These are phyloP conservation scores for Elsinoe arachidis DNA, from an alignment of 2,329 filamentous ascomycete genomes.

Conservation along the genomic window DNA sequence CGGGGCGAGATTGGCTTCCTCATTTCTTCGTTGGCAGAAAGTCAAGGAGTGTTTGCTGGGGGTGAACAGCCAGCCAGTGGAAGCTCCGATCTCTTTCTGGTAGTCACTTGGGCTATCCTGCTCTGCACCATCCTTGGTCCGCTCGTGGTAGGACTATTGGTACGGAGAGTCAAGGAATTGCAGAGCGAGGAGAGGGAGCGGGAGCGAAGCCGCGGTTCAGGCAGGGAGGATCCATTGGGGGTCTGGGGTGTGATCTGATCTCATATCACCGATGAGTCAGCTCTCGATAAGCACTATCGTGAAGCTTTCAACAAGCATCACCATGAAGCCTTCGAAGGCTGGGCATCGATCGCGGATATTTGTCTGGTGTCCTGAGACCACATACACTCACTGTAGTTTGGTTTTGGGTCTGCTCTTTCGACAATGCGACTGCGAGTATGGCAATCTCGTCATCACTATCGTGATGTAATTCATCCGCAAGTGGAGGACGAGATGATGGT, in stretches of 20 bases:
- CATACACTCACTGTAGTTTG: too few relatives aligned
- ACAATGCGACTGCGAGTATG: too few relatives aligned
- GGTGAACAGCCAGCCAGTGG: background rate
- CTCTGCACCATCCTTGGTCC: constrained; percentile 50
- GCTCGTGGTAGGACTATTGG: constrained; percentile 42
- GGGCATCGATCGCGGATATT: background rate
- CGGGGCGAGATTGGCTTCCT: constrained; percentile 75
- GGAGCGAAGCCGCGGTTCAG: background rate
- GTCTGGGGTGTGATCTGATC: constrained; percentile 34
- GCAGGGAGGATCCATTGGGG: constrained; percentile 32
- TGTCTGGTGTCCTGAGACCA: too few relatives aligned
- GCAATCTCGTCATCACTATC: too few relatives aligned
- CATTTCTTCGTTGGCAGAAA: constrained; percentile 60
- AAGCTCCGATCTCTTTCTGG: constrained; percentile 42
- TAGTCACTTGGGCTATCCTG: constrained; percentile 49
- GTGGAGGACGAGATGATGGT: too few relatives aligned
- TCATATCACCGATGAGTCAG: too few relatives aligned
- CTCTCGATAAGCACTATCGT: too few relatives aligned
- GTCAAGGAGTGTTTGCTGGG: constrained; percentile 38
- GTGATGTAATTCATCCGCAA: too few relatives aligned
- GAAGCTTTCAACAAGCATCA: background rate
- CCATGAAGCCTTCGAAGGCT: background rate
- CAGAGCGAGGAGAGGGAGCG: constrained; percentile 26
- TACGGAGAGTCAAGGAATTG: constrained; percentile 38
- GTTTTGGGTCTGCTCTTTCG: too few relatives aligned